A percentile compares a stretch with the other conserved stretches of the same genome.
phyloP scores from a whole-genome alignment of 768 basidiomycete species.

The Holtermanniella nyarrowii region DNA sequence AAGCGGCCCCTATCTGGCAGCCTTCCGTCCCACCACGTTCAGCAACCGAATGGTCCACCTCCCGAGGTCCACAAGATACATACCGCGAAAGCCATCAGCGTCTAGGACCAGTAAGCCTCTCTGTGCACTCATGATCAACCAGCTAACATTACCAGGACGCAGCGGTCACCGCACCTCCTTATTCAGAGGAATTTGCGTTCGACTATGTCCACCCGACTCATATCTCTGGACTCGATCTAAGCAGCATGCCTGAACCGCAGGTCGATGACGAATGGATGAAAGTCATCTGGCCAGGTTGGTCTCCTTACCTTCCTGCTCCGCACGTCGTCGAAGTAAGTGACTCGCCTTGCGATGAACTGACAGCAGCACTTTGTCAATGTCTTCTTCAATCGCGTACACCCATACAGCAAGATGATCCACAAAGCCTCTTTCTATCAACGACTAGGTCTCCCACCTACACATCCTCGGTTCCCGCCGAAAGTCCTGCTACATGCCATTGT shows the following conservation, averaged over 20 bases:
- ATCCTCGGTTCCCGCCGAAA: constrained; percentile 25
- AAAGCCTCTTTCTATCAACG: constrained; percentile 12
- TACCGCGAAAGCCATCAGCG: too few relatives aligned
- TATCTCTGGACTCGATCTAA: background rate
- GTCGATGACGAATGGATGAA: background rate
- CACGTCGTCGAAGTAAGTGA: constrained; percentile 24
- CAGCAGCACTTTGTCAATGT: constrained; percentile 16
- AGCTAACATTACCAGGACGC: too few relatives aligned
- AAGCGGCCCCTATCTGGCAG: too few relatives aligned
- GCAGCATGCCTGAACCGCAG: background rate
- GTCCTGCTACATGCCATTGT: constrained; percentile 28
- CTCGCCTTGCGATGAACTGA: background rate
- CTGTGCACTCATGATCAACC: too few relatives aligned
- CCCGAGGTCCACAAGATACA: too few relatives aligned
- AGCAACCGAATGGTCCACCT: too few relatives aligned
- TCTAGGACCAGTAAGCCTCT: too few relatives aligned
- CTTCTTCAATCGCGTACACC: constrained; percentile 30
- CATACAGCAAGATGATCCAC: constrained; percentile 24
- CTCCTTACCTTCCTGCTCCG: constrained; percentile 18
- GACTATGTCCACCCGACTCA: background rate
- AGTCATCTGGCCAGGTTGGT: constrained; percentile 32
- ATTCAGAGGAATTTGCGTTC: background rate
- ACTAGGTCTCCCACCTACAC: constrained; percentile 22
- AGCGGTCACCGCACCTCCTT: too few relatives aligned
- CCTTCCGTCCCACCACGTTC: too few relatives aligned